Base-by-base conservation (phyloP, 176 grass and related monocot species). In the Carex kokanica region DNA sequence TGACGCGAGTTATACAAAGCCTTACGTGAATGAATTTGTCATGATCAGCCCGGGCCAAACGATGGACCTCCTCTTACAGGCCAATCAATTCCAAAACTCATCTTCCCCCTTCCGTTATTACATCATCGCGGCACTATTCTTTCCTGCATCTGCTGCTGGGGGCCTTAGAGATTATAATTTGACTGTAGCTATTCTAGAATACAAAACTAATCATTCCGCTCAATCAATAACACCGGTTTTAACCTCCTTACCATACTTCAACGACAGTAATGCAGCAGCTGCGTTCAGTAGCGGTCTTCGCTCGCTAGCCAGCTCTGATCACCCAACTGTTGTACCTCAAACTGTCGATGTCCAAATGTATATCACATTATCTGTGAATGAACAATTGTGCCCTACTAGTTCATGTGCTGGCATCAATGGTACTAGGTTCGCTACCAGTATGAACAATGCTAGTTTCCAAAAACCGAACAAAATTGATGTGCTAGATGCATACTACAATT, bases 361-460 rank as follows among this genome's bases (percentile, higher is more conserved):
- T n/a, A n/a, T n/a, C n/a, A n/a, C n/a, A n/a, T n/a, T n/a, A n/a
- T n/a, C n/a, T n/a, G n/a, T n/a, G n/a, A n/a, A n/a, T n/a, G n/a
- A n/a, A n/a, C n/a, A n/a, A n/a, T n/a, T 8, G 1, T 60, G 24
- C 87, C 79, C 81, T 15, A 73, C 70, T 64, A 64, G 0, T 7
- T 70, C 5, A 21, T 23, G 8, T 2, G 80, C 27, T 4, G 81
- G 74, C 7, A 1, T 36, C 0, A 4, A 1, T 2, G 41, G 58
- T 64, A 86, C 16, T 32, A 87, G 82, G 17, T 40, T 91, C 0
- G 78, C 83, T 16, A 74, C 92, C 10, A 94, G 83, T 64, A 72
- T 89, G 79, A 94, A 94, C 85, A 94, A 94, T 32, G 79, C 88
- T 0, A 91, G 87, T 81, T 94, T 91, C 25, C 10, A 32, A 17